These are phyloP conservation scores for Cladosporium sp. DNA, from an alignment of 2,329 filamentous ascomycete genomes.

Conservation along the genomic window DNA sequence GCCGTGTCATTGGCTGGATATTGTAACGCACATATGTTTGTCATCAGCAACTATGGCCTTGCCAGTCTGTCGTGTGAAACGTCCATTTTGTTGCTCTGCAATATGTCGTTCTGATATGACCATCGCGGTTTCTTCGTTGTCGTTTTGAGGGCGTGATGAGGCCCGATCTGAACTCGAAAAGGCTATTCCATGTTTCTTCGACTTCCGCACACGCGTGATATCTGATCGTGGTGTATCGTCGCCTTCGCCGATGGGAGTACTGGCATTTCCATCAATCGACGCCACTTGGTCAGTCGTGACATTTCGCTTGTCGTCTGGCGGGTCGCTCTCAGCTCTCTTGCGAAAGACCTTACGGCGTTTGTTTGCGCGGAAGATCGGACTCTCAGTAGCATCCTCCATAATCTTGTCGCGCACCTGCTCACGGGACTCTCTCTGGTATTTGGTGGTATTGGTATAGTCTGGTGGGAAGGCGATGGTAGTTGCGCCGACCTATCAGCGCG, in stretches of 20 bases:
- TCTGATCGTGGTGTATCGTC: background rate
- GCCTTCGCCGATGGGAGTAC: background rate
- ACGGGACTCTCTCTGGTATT: too few relatives aligned
- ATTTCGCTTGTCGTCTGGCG: slow-evolving; percentile 7
- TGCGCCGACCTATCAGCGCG: background rate
- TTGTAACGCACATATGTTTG: slow-evolving; percentile 69
- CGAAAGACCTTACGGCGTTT: slow-evolving; percentile 51
- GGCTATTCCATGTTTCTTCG: slow-evolving; percentile 28
- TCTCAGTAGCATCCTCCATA: background rate
- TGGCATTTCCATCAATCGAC: background rate
- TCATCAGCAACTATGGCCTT: slow-evolving; percentile 60
- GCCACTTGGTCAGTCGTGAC: background rate
- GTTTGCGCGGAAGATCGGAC: slow-evolving; percentile 42
- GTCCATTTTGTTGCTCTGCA: slow-evolving; percentile 42
- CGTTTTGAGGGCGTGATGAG: slow-evolving; percentile 24
- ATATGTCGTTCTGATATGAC: slow-evolving; percentile 28
- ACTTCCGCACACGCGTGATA: slow-evolving; percentile 13
- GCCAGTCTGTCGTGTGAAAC: slow-evolving; percentile 71
- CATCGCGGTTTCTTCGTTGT: slow-evolving; percentile 36
- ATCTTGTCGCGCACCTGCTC: background rate
- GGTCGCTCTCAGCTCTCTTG: slow-evolving; percentile 35
- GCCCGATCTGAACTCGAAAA: slow-evolving; percentile 20
- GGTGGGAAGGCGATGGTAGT: background rate
- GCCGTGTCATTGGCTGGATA: background rate
- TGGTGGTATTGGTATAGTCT: background rate